Conservation (phyloP, 768 basidiomycete species). For the Pseudohyphozyma bogoriensis region DNA sequence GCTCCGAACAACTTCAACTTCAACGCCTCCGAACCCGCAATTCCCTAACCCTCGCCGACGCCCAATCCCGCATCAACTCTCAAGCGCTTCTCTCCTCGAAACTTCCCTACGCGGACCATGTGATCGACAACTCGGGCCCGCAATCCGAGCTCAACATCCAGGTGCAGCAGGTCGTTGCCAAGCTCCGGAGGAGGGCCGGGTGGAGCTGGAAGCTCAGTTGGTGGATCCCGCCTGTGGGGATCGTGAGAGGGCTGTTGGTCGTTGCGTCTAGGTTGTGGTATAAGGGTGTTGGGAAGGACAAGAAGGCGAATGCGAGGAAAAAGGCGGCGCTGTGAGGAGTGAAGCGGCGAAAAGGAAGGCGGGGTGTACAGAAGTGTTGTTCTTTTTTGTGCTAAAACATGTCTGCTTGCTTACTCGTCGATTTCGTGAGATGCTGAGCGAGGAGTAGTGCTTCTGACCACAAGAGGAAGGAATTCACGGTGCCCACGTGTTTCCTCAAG, state of each 20-base stretch:
- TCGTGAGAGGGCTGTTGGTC: constrained; percentile 33
- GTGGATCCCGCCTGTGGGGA: constrained; percentile 44
- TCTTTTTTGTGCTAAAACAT: no score
- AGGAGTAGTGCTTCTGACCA: no score
- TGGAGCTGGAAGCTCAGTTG: constrained; percentile 45
- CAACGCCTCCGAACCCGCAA: constrained; percentile 72
- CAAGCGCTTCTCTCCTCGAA: constrained; percentile 74
- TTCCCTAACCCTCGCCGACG: constrained; percentile 53
- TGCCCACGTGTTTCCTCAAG: no score
- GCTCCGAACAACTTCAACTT: constrained; percentile 73
- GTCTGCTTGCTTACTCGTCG: no score
- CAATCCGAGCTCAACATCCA: constrained; percentile 54
- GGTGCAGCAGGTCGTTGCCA: constrained; percentile 44
- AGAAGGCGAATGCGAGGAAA: constrained; percentile 22
- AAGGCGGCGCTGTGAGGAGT: no score
- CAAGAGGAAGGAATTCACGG: no score
- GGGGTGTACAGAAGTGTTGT: no score
- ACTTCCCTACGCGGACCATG: constrained; percentile 67
- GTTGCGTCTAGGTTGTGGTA: constrained; percentile 31
- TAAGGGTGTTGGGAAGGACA: constrained; percentile 28
- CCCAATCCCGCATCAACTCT: constrained; percentile 60
- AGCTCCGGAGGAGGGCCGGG: constrained; percentile 39
- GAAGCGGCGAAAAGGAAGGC: no score
- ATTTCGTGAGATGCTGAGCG: no score
- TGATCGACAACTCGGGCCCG: constrained; percentile 81